These are phyloP conservation scores for Solanum chacoense DNA, from an alignment of 305 asterid species.

Conservation along the genomic window DNA sequence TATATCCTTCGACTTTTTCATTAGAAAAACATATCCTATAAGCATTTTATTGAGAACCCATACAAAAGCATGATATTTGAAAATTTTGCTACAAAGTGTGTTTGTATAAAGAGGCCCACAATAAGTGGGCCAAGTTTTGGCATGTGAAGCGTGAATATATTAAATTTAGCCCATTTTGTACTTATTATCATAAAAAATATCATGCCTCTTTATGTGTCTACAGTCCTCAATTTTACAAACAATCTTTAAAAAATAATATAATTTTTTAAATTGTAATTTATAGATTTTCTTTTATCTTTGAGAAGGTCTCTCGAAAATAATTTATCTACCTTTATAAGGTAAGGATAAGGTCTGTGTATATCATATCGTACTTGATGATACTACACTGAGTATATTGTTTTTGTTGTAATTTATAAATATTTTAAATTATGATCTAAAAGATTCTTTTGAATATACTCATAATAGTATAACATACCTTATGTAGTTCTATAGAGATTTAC, in stretches of 20 bases:
- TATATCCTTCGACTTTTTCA: neutral
- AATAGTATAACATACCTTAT: neutral
- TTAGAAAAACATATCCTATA: neutral
- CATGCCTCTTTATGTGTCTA: neutral
- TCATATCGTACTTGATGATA: neutral
- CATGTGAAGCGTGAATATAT: conserved; percentile 2
- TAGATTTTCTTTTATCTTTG: neutral
- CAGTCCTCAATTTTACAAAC: neutral
- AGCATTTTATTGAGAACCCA: neutral
- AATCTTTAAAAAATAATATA: neutral
- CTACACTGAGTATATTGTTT: rapidly evolving
- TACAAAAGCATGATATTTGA: neutral
- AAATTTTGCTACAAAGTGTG: neutral
- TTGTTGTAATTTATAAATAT: neutral
- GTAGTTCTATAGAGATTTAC: rapidly evolving
- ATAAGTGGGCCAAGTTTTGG: neutral
- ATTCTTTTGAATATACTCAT: neutral
- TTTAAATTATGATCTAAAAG: neutral
- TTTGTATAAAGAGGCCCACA: neutral
- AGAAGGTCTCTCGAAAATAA: neutral
- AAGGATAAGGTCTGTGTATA: neutral
- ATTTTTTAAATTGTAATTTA: neutral
- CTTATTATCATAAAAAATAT: neutral
- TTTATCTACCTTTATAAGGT: neutral
- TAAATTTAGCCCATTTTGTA: neutral